Evolutionary conservation across 805 yeast genomes (phyloP).

Genomic region (Candida tammaniensis): DNA sequence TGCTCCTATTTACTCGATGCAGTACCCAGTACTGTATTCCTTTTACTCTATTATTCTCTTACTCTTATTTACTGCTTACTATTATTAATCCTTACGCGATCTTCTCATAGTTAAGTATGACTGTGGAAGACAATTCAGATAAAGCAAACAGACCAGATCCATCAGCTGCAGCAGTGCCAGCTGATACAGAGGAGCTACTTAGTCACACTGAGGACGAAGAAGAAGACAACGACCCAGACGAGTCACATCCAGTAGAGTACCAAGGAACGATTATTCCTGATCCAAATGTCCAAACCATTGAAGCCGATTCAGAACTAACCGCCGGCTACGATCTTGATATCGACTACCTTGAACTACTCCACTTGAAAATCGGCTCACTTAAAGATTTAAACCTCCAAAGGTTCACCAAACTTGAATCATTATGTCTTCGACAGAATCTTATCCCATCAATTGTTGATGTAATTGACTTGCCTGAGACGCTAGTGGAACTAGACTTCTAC

Average conservation of each 20-base stretch:
- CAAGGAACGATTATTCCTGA: slow-evolving; percentile 47
- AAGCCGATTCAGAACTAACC: slow-evolving; percentile 68
- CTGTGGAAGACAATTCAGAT: slow-evolving; percentile 3
- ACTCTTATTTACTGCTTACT: not conserved
- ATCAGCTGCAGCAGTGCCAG: too few species aligned
- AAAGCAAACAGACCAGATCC: too few species aligned
- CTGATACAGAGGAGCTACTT: slow-evolving; percentile 15
- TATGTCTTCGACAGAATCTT: slow-evolving; percentile 82
- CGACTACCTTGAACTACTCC: slow-evolving; percentile 62
- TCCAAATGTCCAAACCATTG: slow-evolving; percentile 50
- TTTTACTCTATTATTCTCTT: not conserved
- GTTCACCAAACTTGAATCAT: slow-evolving; percentile 53
- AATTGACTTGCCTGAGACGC: slow-evolving; percentile 48
- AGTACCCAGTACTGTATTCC: not conserved
- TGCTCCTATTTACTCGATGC: too few species aligned
- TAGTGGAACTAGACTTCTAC: slow-evolving; percentile 83
- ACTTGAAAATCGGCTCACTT: slow-evolving; percentile 62
- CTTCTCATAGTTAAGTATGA: slow-evolving; percentile 1
- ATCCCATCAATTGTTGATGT: slow-evolving; percentile 60
- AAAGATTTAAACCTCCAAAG: slow-evolving; percentile 58
- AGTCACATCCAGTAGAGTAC: slow-evolving; percentile 38
- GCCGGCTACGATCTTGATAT: slow-evolving; percentile 54
- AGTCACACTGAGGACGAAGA: slow-evolving; percentile 18
- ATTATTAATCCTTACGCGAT: not conserved
- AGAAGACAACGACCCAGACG: slow-evolving; percentile 28